phyloP scores from a whole-genome alignment of 2,329 filamentous ascomycete species.

The Xylaria sp. region DNA sequence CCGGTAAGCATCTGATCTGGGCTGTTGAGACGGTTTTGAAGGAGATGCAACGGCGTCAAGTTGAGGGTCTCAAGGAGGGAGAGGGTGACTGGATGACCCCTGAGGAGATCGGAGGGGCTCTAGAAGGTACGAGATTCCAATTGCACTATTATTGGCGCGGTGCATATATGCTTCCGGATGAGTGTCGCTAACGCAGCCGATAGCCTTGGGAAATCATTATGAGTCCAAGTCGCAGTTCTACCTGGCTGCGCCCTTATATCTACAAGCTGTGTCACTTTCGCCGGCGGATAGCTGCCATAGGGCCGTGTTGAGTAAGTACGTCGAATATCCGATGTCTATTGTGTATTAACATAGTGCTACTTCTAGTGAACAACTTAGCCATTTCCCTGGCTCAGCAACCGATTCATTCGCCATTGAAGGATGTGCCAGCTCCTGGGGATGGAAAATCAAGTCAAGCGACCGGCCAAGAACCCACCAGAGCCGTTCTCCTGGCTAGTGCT shows the following conservation, averaged over 20 bases:
- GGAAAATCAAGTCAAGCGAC: conserved; percentile 28
- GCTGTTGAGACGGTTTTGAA: conserved; percentile 74
- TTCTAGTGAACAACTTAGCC: conserved; percentile 71
- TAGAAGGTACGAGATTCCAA: conserved; percentile 52
- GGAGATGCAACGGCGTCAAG: conserved; percentile 64
- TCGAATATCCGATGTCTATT: conserved; percentile 12
- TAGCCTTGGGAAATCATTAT: conserved; percentile 71
- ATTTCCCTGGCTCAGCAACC: conserved; percentile 67
- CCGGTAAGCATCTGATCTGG: conserved; percentile 71
- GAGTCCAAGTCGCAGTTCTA: conserved; percentile 68
- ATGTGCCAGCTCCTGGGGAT: conserved; percentile 29
- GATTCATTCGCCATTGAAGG: conserved; percentile 31
- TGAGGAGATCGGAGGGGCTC: conserved; percentile 65
- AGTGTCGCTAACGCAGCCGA: conserved; percentile 26
- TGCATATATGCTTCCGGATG: background rate
- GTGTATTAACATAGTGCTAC: conserved; percentile 15
- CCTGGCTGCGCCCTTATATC: conserved; percentile 77
- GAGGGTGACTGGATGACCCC: conserved; percentile 67
- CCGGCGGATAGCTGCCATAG: conserved; percentile 64
- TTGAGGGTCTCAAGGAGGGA: conserved; percentile 61
- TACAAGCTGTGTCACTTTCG: conserved; percentile 73
- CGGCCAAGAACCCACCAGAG: conserved; percentile 42
- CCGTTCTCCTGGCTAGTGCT: conserved; percentile 63
- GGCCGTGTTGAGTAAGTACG: conserved; percentile 63
- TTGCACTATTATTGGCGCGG: background rate